Evolutionary conservation across 2,329 filamentous ascomycete species (phyloP), one percentile per base, ranked within the genome.

Genomic region (Calonectria hawksworthii): DNA sequence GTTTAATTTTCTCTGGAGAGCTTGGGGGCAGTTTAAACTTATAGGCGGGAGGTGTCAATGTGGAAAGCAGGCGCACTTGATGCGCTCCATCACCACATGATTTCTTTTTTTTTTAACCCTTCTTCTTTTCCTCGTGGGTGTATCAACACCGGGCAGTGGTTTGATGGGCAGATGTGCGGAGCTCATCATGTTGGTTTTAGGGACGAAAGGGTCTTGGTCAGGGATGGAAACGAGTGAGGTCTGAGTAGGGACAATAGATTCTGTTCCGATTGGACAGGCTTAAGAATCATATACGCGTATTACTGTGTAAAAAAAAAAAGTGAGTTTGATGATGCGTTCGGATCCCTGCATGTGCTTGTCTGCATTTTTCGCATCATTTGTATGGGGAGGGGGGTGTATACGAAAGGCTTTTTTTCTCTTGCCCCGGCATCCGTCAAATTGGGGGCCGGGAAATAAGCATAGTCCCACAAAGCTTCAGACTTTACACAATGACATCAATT

Each of bases 181-280:
- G 78, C 72, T 56, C 75, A n/a, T 76, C 73, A 76, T 81, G 73
- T 80, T 77, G 78, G 76, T 72, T 79, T 76, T 69, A 74, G 74
- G 72, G 71, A 77, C 77, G 77, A 79, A 76, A 65, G 75, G 73
- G 75, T 74, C 74, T 81, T 78, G 75, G 78, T 77, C 79, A 77
- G 74, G 52, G 47, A 72, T 80, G 67, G 72, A 77, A 30, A 72
- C 41, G 68, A 70, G 59, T 69, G 74, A 76, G 74, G 77, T 51
- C 54, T 74, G 74, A 72, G 72, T 77, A 79, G 79, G 78, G 75
- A 79, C 76, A 81, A 80, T 81, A 81, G 75, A 81, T 79, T 75
- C 74, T 72, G 79, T 81, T 80, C 77, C 76, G 69, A 76, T 80
- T 81, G 79, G 79, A 73, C 78, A 79, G 32, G 56, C 14, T 56